Conservation (phyloP, 1,284 basidiomycete genomes). For the Pseudozyma flocculosa region DNA sequence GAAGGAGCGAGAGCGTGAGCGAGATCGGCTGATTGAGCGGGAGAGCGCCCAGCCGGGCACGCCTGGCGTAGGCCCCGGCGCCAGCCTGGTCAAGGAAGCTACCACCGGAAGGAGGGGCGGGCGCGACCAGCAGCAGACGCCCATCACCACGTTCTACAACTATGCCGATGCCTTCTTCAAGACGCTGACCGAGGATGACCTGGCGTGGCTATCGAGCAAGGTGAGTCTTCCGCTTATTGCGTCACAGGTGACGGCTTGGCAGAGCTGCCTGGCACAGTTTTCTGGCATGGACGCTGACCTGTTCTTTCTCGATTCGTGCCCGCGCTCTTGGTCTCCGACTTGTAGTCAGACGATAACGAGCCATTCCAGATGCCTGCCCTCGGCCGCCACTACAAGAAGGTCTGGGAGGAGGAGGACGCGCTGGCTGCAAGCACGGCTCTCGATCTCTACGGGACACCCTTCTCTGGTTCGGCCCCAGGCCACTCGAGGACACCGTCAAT, state of each 20-base stretch:
- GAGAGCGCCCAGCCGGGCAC: slow-evolving; percentile 37
- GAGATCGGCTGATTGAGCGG: slow-evolving; percentile 38
- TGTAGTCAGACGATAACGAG: slow-evolving; percentile 71
- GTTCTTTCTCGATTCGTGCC: too few species aligned
- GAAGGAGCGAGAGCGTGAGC: slow-evolving; percentile 48
- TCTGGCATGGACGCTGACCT: too few species aligned
- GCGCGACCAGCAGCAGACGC: slow-evolving; percentile 49
- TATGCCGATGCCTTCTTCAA: slow-evolving; percentile 55
- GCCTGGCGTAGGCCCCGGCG: slow-evolving; percentile 8
- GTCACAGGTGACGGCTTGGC: too few species aligned
- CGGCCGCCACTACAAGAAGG: slow-evolving; percentile 81
- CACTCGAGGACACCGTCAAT: slow-evolving; percentile 19
- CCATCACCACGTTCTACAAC: slow-evolving; percentile 51
- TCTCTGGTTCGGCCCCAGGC: slow-evolving; percentile 1
- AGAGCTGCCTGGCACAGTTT: too few species aligned
- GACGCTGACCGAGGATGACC: slow-evolving; percentile 56
- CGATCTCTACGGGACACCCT: slow-evolving; percentile 25
- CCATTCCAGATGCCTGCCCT: slow-evolving; percentile 81
- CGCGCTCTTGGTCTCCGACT: too few species aligned
- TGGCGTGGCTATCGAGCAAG: slow-evolving; percentile 57
- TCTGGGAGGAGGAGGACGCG: slow-evolving; percentile 86
- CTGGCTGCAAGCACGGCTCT: slow-evolving; percentile 49
- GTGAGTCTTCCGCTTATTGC: not conserved
- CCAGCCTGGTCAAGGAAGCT: slow-evolving; percentile 33
- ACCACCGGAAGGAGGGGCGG: slow-evolving; percentile 35